Evolutionary conservation across 1,284 basidiomycete species (phyloP).

Genomic region (Sporisorium exsertum): DNA sequence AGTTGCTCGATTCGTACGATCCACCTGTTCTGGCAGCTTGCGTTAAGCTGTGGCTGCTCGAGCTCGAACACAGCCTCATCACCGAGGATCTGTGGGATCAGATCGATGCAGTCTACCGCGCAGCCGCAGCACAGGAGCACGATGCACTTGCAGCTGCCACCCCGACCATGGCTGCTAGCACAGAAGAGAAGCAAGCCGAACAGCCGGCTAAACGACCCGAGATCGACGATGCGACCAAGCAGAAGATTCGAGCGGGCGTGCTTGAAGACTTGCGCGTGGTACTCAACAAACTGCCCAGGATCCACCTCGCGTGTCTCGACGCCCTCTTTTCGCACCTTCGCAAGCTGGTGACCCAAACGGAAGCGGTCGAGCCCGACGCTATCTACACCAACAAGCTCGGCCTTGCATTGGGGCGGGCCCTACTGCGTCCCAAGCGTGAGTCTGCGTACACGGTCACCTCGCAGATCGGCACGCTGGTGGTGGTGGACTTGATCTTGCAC

Average conservation of each 20-base stretch:
- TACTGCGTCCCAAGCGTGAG: conserved; percentile 85
- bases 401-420: conserved; percentile 83
- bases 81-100: conserved; percentile 61
- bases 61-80: conserved; percentile 60
- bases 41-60: conserved; percentile 79
- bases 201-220: conserved; percentile 75
- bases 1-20: conserved; percentile 81
- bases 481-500: conserved; percentile 82
- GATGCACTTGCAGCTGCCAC: conserved; percentile 42
- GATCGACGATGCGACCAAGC: conserved; percentile 80
- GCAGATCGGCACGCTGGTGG: conserved; percentile 78
- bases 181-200: conserved; percentile 6
- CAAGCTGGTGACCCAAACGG: conserved; percentile 76
- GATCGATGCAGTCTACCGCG: conserved; percentile 61
- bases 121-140: conserved; percentile 57
- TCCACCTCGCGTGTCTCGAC: conserved; percentile 86
- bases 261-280: conserved; percentile 77
- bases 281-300: conserved; percentile 79
- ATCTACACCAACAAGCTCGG: conserved; percentile 87
- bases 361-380: conserved; percentile 76
- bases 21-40: conserved; percentile 85
- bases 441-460: conserved; percentile 84
- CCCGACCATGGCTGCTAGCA: conserved; percentile 8
- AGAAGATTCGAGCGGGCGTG: conserved; percentile 75
- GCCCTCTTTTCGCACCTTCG: conserved; percentile 81